Conservation (phyloP, 2,329 filamentous ascomycete species). For the Trichoderma oligosporum region DNA sequence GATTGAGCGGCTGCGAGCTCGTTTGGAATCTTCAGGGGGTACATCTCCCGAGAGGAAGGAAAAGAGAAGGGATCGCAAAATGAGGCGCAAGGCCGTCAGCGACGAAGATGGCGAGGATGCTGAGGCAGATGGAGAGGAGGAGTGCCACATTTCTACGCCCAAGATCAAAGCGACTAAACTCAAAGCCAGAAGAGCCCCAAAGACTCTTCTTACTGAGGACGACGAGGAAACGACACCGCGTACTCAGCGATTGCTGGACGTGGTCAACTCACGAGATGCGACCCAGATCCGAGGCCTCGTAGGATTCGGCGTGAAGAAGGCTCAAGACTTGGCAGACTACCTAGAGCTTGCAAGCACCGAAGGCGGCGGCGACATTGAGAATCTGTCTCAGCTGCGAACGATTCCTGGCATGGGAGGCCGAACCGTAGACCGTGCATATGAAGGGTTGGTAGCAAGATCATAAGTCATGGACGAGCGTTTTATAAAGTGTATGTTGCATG, state of each 20-base stretch:
- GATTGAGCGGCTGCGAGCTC: slow-evolving; percentile 58
- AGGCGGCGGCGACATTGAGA: slow-evolving; percentile 43
- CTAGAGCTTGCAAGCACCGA: slow-evolving; percentile 44
- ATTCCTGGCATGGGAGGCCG: slow-evolving; percentile 56
- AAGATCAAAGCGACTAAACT: slow-evolving; percentile 32
- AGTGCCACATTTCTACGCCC: slow-evolving; percentile 23
- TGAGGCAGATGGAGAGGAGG: slow-evolving; percentile 29
- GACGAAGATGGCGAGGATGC: slow-evolving; percentile 21
- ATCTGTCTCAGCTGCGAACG: slow-evolving; percentile 48
- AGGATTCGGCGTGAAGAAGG: slow-evolving; percentile 70
- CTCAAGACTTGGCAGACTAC: slow-evolving; percentile 56
- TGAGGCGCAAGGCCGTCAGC: slow-evolving; percentile 22
- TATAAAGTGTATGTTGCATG: slow-evolving; percentile 11
- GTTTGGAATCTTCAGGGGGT: slow-evolving; percentile 39
- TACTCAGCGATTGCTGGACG: slow-evolving; percentile 60
- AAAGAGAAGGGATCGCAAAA: slow-evolving; percentile 26
- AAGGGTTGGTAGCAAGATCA: slow-evolving; percentile 37
- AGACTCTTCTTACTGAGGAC: slow-evolving; percentile 33
- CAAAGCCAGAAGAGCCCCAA: slow-evolving; percentile 30
- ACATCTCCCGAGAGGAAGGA: slow-evolving; percentile 19
- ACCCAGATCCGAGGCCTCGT: slow-evolving; percentile 62
- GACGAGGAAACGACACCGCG: slow-evolving; percentile 48
- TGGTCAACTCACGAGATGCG: slow-evolving; percentile 70
- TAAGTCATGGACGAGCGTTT: slow-evolving; percentile 10
- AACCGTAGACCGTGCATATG: slow-evolving; percentile 54